Conservation (phyloP, 2,329 filamentous ascomycete species). For the Catunica adiposa region DNA sequence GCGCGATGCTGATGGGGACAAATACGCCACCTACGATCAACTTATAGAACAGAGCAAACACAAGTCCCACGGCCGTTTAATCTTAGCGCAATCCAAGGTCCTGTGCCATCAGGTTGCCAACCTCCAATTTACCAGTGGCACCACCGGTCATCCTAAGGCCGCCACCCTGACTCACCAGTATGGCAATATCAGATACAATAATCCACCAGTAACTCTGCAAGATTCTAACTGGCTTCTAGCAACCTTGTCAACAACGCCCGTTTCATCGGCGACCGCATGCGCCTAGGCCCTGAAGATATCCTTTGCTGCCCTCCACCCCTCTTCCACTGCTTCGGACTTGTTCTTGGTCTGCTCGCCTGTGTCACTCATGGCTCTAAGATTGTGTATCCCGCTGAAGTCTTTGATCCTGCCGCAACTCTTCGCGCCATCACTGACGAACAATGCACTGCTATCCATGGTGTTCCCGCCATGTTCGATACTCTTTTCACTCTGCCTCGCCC, state of each 20-base stretch:
- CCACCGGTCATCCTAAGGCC: constrained; percentile 56
- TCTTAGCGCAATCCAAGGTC: constrained; percentile 36
- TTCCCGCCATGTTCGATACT: constrained; percentile 72
- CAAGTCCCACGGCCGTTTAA: constrained; percentile 33
- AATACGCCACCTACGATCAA: constrained; percentile 43
- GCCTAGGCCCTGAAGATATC: constrained; percentile 46
- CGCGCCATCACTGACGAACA: constrained; percentile 48
- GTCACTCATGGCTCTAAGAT: constrained; percentile 62
- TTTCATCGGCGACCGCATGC: constrained; percentile 60
- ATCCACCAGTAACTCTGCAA: not conserved
- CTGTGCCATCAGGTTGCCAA: constrained; percentile 54
- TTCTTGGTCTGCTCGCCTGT: constrained; percentile 55
- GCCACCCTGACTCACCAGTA: constrained; percentile 59
- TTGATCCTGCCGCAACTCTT: constrained; percentile 50
- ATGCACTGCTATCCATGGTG: constrained; percentile 63
- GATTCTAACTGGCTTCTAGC: constrained; percentile 20
- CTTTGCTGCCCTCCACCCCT: constrained; percentile 70
- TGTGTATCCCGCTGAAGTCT: constrained; percentile 59
- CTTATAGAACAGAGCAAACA: constrained; percentile 36
- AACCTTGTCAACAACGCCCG: constrained; percentile 49
- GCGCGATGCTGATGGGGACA: constrained; percentile 35
- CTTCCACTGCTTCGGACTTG: constrained; percentile 75
- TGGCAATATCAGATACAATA: constrained; percentile 16
- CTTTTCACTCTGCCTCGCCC: constrained; percentile 32
- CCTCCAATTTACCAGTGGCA: constrained; percentile 61